Evolutionary conservation across 495 filamentous ascomycete species (phyloP), one percentile per base, ranked within the genome.

Genomic region (Peziza echinospora): DNA sequence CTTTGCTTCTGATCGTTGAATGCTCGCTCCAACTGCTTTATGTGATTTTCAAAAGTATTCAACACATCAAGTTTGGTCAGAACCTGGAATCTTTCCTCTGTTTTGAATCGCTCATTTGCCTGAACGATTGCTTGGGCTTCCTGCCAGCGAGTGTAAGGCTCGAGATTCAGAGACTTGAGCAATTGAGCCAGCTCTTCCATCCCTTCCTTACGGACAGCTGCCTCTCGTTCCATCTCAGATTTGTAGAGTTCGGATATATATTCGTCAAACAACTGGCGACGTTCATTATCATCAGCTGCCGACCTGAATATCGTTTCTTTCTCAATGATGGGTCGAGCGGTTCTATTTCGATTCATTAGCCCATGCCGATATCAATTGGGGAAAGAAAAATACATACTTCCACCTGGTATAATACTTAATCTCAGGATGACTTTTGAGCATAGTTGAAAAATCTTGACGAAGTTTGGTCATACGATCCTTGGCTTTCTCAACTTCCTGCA

Each of bases 401-500:
- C 91, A 97, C 47, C 86, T 80, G 49, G 86, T 94, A 64, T 93
- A 96, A 54, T 93, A 77, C 64, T 87, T 91, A 60, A 99, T 96
- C 66, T 96, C 89, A 55, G 86, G 84, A 62, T 96, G 91, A 50
- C 84, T 86, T 62, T 78, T 83, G 53, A 96, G 69, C 89, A 99
- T 99, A 46, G 77, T 86, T 55, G 76, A 78, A 65, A 96, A 99
- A 67, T 96, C 87, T 62, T 81, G 70, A 51, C 84, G 82, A 53
- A 96, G 71, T 64, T 93, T 96, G 55, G 84, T 75, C 58, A 91
- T 74, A 66, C 89, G 79, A 65, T 94, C 89, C 63, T 89, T 89
- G 59, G 84, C 85, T 57, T 81, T 80, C 54, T 91, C 85, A 66
- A 89, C 91, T 65, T 96, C 89, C 63, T 94, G 82, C 54, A 80